A percentile compares a stretch with the other conserved stretches of the same genome.
These are phyloP conservation scores for Aspergillus latus DNA, from an alignment of 2,329 filamentous ascomycete species.

Conservation along the genomic window DNA sequence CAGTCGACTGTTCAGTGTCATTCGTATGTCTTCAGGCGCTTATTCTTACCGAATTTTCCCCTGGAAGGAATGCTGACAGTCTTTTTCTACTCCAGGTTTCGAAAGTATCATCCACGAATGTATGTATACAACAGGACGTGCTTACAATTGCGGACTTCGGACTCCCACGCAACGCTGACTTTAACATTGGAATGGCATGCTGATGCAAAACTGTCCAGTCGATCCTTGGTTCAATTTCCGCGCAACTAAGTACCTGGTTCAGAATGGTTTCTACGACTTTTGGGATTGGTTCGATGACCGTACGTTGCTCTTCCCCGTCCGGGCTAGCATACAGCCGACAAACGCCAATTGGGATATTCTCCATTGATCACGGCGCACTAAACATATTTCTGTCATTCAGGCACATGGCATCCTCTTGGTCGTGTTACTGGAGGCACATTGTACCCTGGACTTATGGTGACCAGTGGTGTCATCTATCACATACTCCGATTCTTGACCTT, in stretches of 20 bases:
- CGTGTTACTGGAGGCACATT: conserved; percentile 98
- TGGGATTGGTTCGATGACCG: conserved; percentile 99
- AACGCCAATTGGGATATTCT: background rate
- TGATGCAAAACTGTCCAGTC: conserved; percentile 57
- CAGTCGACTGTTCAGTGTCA: conserved; percentile 96
- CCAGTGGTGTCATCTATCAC: conserved; percentile 95
- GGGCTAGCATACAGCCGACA: background rate
- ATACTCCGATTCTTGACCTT: conserved; percentile 82
- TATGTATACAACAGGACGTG: conserved; percentile 53
- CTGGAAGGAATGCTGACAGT: background rate
- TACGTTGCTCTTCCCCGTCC: conserved; percentile 42
- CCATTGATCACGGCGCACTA: conserved; percentile 2
- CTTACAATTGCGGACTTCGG: background rate
- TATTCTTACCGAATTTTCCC: background rate
- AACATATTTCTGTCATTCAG: conserved; percentile 26
- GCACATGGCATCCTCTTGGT: conserved; percentile 97
- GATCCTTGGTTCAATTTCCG: conserved; percentile 99
- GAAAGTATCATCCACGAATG: conserved; percentile 99
- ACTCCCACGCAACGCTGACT: background rate
- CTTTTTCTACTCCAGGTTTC: conserved; percentile 62
- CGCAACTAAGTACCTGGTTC: conserved; percentile 94
- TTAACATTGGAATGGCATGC: background rate
- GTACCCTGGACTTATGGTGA: conserved; percentile 98
- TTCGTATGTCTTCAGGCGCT: conserved; percentile 65
- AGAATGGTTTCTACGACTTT: conserved; percentile 97